Conservation (phyloP, 2,329 filamentous ascomycete genomes). For the Cordyceps cateniannulata region DNA sequence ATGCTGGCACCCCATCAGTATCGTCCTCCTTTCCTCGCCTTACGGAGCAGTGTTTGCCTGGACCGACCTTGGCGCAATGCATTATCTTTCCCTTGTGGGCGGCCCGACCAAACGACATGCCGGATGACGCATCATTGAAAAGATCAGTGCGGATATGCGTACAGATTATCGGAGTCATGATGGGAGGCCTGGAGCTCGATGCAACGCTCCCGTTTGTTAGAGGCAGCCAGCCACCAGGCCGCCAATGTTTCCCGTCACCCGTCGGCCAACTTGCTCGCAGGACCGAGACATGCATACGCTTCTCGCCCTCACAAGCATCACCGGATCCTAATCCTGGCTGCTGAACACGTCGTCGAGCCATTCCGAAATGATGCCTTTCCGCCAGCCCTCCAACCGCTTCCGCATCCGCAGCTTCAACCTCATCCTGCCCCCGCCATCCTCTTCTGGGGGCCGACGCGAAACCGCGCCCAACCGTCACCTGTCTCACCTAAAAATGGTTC, state of each 20-base stretch:
- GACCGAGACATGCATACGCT: neutral
- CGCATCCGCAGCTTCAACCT: neutral
- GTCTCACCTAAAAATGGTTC: conserved; percentile 9
- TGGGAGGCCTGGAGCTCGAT: neutral
- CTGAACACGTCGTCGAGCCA: too few species aligned
- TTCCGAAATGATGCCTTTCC: neutral
- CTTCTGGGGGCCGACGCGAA: neutral
- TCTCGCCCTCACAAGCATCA: neutral
- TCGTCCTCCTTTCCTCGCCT: neutral
- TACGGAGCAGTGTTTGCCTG: neutral
- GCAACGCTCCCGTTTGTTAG: neutral
- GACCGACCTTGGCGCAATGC: neutral
- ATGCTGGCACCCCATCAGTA: neutral
- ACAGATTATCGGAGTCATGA: neutral
- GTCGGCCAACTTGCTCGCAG: neutral
- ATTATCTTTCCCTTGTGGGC: neutral
- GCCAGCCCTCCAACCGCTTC: neutral
- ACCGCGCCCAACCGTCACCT: neutral
- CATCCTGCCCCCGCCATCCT: neutral
- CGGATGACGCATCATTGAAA: neutral
- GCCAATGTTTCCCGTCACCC: neutral
- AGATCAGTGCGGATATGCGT: neutral
- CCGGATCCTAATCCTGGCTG: too few species aligned
- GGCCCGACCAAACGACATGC: too few species aligned
- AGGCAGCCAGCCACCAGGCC: neutral